Evolutionary conservation across 352 stramenopile species (phyloP).

Genomic region (Poterioochromonas sp.): DNA sequence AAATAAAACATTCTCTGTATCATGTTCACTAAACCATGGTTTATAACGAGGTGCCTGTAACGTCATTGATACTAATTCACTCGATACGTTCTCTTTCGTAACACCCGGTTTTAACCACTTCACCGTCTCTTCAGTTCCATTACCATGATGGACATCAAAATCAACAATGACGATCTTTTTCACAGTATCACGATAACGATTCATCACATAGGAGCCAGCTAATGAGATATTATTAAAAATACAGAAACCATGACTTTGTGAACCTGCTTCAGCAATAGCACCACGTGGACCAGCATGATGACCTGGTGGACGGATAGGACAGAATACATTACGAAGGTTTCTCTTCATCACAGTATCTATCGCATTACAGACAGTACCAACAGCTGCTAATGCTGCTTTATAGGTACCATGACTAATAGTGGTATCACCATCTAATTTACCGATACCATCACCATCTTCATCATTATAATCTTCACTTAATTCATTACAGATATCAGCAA

Average conservation of each 20-base stretch:
- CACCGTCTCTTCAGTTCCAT: slow-evolving; percentile 93
- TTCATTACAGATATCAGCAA: neutral
- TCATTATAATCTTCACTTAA: neutral
- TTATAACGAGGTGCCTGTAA: slow-evolving; percentile 63
- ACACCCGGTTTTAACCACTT: slow-evolving; percentile 74
- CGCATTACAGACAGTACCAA: slow-evolving; percentile 62
- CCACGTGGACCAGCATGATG: slow-evolving; percentile 83
- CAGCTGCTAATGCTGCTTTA: slow-evolving; percentile 56
- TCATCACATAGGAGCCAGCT: slow-evolving; percentile 87
- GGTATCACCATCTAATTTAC: slow-evolving; percentile 53
- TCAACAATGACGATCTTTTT: slow-evolving; percentile 89
- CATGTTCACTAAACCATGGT: slow-evolving; percentile 85
- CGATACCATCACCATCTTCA: neutral
- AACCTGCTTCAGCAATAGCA: slow-evolving; percentile 12
- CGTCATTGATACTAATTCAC: slow-evolving; percentile 54
- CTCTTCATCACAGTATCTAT: slow-evolving; percentile 48
- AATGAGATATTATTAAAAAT: slow-evolving; percentile 97
- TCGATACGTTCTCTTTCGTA: slow-evolving; percentile 65
- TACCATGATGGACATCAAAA: slow-evolving; percentile 69
- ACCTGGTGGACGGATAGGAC: slow-evolving; percentile 83
- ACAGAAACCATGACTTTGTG: slow-evolving; percentile 82
- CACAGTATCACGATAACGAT: slow-evolving; percentile 70
- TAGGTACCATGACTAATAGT: slow-evolving; percentile 48
- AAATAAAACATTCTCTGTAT: slow-evolving; percentile 91
- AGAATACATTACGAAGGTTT: slow-evolving; percentile 45